Evolutionary conservation across 2,329 filamentous ascomycete species (phyloP).

Genomic region (Amauroascus niger): DNA sequence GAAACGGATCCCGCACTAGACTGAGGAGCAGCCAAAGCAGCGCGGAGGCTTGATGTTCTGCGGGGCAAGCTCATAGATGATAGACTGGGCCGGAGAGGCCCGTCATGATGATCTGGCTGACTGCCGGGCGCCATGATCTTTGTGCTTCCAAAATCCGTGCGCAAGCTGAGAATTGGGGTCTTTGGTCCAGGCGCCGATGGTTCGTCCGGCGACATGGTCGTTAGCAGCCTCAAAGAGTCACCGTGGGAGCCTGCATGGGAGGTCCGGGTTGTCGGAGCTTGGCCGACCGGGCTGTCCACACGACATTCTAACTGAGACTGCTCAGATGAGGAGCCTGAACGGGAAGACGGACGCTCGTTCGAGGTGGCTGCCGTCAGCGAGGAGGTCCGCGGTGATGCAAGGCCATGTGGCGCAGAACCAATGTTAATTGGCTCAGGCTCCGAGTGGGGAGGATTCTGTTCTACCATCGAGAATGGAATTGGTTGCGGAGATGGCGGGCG

Average conservation of each 20-base stretch:
- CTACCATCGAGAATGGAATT: conserved; percentile 10
- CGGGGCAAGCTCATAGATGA: conserved; percentile 37
- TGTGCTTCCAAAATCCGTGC: not conserved
- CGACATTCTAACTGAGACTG: not conserved
- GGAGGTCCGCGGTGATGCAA: not conserved
- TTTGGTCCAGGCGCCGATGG: not conserved
- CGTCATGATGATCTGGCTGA: conserved; percentile 25
- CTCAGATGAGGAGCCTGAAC: not conserved
- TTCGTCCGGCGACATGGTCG: not conserved
- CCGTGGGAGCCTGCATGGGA: not conserved
- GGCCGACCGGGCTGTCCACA: not conserved
- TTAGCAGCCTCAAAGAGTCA: not conserved
- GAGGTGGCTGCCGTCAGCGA: not conserved
- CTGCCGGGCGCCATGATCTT: not conserved
- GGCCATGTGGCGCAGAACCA: not conserved
- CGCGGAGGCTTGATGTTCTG: conserved; percentile 38
- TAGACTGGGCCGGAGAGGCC: conserved; percentile 32
- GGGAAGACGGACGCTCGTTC: not conserved
- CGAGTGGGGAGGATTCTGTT: conserved; percentile 1
- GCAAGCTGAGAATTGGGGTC: conserved; percentile 3
- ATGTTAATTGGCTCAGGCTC: not conserved
- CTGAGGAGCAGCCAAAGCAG: conserved; percentile 29
- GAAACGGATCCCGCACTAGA: conserved; percentile 41
- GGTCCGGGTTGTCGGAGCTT: not conserved
- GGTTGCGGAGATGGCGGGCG: not conserved